Conservation (phyloP, 1,284 basidiomycete species). For the Cutaneotrichosporon sp. region DNA sequence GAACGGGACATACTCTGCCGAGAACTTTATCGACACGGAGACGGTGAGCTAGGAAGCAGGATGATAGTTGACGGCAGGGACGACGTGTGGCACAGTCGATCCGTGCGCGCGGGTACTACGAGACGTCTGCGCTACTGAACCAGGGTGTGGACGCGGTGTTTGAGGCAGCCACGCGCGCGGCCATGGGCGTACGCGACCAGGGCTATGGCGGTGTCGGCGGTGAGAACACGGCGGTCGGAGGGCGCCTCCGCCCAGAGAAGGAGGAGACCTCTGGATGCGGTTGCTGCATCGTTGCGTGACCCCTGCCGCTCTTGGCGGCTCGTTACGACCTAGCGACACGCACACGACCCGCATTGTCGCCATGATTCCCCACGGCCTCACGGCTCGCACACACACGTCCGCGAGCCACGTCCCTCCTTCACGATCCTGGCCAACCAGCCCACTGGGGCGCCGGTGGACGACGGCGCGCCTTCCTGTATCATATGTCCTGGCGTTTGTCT, state of each 20-base stretch:
- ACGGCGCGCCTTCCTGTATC: not conserved
- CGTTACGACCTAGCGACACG: not conserved
- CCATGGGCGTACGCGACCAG: slow-evolving; percentile 87
- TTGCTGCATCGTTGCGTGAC: slow-evolving; percentile 25
- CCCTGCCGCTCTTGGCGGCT: not conserved
- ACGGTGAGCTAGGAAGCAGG: slow-evolving; percentile 42
- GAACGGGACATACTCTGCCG: slow-evolving; percentile 48
- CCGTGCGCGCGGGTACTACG: slow-evolving; percentile 86
- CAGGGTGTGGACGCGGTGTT: slow-evolving; percentile 94
- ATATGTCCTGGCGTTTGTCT: not conserved
- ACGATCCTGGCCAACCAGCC: slow-evolving; percentile 1
- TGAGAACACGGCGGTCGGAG: slow-evolving; percentile 17
- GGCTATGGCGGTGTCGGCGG: slow-evolving; percentile 50
- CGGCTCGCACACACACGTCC: not conserved
- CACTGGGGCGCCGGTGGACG: not conserved
- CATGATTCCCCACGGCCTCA: not conserved
- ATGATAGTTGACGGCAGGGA: slow-evolving; percentile 56
- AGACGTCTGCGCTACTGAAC: slow-evolving; percentile 86
- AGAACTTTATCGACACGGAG: slow-evolving; percentile 50
- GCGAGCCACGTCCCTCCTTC: slow-evolving; percentile 1
- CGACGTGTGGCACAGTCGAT: slow-evolving; percentile 74
- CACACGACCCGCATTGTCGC: slow-evolving; percentile 2
- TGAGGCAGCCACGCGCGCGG: slow-evolving; percentile 87
- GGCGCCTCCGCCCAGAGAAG: slow-evolving; percentile 16
- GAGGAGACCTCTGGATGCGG: slow-evolving; percentile 13